phyloP scores from a whole-genome alignment of 2,329 filamentous ascomycete species.

The Pyrenophora graminea region DNA sequence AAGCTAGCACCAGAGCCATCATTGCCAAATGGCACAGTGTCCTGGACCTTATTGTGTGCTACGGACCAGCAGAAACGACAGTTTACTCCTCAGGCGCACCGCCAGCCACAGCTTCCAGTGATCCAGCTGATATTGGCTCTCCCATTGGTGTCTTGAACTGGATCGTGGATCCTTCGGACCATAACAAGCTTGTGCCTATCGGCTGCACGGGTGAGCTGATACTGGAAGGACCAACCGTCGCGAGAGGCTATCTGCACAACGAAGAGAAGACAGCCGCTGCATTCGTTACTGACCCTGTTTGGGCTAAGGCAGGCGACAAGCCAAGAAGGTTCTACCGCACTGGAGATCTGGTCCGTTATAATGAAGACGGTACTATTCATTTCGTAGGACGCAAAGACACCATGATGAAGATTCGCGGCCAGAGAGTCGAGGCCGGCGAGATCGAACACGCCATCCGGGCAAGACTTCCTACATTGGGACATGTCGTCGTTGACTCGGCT shows the following conservation, averaged over 20 bases:
- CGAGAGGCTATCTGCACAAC: background rate
- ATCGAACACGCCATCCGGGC: background rate
- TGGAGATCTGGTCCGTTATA: constrained; percentile 1
- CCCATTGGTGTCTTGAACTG: background rate
- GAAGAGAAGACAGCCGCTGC: background rate
- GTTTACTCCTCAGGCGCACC: background rate
- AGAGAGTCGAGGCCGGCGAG: background rate
- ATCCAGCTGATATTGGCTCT: background rate
- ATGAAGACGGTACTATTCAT: background rate
- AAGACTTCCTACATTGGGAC: background rate
- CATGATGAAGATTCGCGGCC: background rate
- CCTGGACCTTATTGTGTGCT: constrained; percentile 1
- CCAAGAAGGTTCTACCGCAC: background rate
- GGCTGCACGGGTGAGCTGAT: background rate
- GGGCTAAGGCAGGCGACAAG: background rate
- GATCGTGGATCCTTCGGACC: background rate
- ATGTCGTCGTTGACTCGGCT: constrained; percentile 1
- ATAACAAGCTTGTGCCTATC: background rate
- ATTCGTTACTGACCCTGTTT: background rate
- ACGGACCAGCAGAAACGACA: background rate
- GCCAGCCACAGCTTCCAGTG: background rate
- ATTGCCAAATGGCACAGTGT: constrained; percentile 1
- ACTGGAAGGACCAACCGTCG: background rate
- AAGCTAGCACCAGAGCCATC: background rate
- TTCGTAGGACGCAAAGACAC: constrained; percentile 1